Base-by-base conservation (phyloP, 2,329 filamentous ascomycete species). In the Botrytis hyacinthi region DNA sequence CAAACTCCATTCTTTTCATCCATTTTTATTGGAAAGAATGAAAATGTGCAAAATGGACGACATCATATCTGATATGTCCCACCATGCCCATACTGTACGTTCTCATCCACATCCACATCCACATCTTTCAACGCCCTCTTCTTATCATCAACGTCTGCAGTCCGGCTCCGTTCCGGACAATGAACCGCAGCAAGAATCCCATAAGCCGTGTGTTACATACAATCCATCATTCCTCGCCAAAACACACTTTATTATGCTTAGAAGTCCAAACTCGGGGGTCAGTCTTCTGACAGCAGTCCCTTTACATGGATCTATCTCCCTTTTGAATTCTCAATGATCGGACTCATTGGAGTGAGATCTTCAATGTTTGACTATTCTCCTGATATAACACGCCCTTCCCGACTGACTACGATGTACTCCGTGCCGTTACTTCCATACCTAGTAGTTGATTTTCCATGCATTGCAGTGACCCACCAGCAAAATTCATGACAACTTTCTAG, bases 361-460 rank as follows among this genome's bases (percentile, higher is more conserved):
- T n/a, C 48, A 14, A 48, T 48, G 42, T 20, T 48, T 35, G 62
- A 42, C 26, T 35, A 3, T 42, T 62, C 60, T 42, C 60, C 35
- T n/a, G 59, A 40, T 29, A 62, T 6, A 42, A 14, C 37, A 42
- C 37, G 37, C 60, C 61, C 48, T 51, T 29, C 63, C 44, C 35
- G 32, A 18, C 29, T 67, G 20, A n/a, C 22, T 51, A 8, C 65
- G n/a, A 57, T 57, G 51, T 57, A 29, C 51, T 57, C 32, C 32
- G 63, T 67, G 65, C 46, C 35, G 65, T 65, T 32, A 29, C 65
- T 54, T 67, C 65, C 65, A 67, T 67, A 10, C 37, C 37, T 40
- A 42, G 40, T 42, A 40, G 32, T 67, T 40, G 26, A 67, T 22
- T 20, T 54, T 35, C 35, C 44, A 29, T 67, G 46, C 65, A 67